Conservation (phyloP, 805 yeast genomes). For the Myxozyma vanderwaltii region DNA sequence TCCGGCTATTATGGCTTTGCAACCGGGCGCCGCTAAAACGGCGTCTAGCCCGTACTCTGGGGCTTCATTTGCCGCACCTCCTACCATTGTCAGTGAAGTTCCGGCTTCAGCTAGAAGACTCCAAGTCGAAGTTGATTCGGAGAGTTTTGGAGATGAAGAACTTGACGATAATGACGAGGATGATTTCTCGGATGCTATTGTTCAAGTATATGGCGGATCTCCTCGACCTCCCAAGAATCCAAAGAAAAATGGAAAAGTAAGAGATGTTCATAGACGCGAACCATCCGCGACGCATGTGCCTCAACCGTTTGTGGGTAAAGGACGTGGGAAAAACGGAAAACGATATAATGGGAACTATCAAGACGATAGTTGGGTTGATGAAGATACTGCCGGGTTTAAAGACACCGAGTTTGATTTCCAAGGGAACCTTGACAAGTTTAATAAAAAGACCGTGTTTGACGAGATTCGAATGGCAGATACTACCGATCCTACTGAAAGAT, state of each 20-base stretch:
- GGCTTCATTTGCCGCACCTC: conserved; percentile 6
- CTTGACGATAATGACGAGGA: neutral
- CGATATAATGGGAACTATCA: conserved; percentile 32
- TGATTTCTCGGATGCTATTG: neutral
- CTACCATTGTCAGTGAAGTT: neutral
- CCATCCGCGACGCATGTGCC: conserved; percentile 27
- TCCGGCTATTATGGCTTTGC: conserved; percentile 29
- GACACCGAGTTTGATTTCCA: conserved; percentile 83
- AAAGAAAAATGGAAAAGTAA: neutral
- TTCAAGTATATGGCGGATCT: conserved; percentile 4
- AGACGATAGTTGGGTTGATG: conserved; percentile 37
- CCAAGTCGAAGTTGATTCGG: neutral
- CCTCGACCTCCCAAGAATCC: conserved; percentile 3
- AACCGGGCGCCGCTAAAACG: neutral
- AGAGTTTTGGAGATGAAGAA: neutral
- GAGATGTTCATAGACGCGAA: conserved; percentile 11
- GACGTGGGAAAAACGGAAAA: conserved; percentile 25
- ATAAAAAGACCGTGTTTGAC: conserved; percentile 75
- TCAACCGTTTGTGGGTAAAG: conserved; percentile 16
- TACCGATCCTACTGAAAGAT: conserved; percentile 59
- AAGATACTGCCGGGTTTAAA: conserved; percentile 47
- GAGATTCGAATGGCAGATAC: conserved; percentile 62
- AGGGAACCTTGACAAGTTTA: conserved; percentile 77
- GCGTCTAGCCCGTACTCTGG: conserved; percentile 7
- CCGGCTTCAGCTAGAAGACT: neutral